Conservation (phyloP, 2,329 filamentous ascomycete genomes). For the Fusarium hainanense region DNA sequence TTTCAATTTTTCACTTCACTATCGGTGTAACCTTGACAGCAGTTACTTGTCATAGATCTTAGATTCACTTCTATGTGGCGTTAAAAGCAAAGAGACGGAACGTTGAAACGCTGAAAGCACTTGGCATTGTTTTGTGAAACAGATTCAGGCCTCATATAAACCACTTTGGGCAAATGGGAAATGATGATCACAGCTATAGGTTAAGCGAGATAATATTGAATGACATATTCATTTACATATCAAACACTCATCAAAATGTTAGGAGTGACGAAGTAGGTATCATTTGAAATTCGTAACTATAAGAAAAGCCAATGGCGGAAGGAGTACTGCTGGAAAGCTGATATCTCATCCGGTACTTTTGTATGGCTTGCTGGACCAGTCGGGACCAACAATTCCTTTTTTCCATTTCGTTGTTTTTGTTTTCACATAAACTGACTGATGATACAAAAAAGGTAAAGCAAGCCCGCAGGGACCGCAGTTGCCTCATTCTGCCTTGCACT, state of each 20-base stretch:
- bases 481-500: constrained; percentile 5
- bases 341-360: background rate
- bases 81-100: background rate
- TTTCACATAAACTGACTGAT: background rate
- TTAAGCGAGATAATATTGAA: background rate
- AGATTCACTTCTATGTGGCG: background rate
- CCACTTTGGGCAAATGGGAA: background rate
- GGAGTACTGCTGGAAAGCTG: background rate
- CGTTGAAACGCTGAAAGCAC: background rate
- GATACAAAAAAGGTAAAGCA: background rate
- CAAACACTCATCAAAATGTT: background rate
- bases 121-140: background rate
- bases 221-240: background rate
- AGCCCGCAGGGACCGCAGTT: background rate
- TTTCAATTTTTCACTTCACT: background rate
- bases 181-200: background rate
- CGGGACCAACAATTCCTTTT: background rate
- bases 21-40: background rate
- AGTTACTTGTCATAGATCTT: background rate
- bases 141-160: background rate
- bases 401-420: background rate
- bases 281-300: background rate
- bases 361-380: background rate
- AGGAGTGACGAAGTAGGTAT: background rate
- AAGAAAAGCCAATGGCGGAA: background rate